Evolutionary conservation across 1,284 basidiomycete species (phyloP), one percentile per base, ranked within the genome.

Genomic region (Sporisorium reilianum): DNA sequence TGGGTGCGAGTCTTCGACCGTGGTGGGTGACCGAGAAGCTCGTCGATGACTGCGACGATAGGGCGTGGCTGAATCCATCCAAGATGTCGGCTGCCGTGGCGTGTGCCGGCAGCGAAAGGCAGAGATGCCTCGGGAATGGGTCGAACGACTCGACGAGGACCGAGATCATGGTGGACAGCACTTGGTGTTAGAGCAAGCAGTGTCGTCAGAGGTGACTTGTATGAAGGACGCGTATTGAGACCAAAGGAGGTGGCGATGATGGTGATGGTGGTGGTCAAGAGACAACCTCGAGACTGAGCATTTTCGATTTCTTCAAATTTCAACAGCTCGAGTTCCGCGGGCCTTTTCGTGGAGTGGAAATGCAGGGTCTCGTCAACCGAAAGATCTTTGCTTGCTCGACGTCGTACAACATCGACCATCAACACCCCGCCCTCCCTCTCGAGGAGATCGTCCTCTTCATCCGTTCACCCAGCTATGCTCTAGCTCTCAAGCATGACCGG

Each of bases 121-220:
- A 56, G n/a, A 78, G 62, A 26, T 67, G 64, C 49, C 64, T 56
- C 2, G 72, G 69, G 18, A 78, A 54, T 1, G 69, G 74, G 48
- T 72, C 64, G 30, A 78, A 75, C 0, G 74, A 64, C 55, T 72
- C 68, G 25, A 78, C 61, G 0, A 76, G 58, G 11, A 76, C 57
- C 5, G 65, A 41, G 11, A 69, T 45, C 66, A 70, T 75, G 23
- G n/a, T 18, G 30, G 4, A 36, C n/a, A 6, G 28, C n/a, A 30
- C 10, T 1, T 54, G 26, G 7, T 28, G 40, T 9, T 14, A 10
- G n/a, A 12, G 26, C 20, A 4, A 3, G 7, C 7, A 12, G 14
- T 11, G 14, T 30, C 18, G 14, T 5, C 11, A 32, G 30, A 11
- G 34, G 42, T 20, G n/a, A 9, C 14, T 5, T 4, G 18, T 32